A percentile compares a stretch with the other conserved stretches of the same genome.
phyloP scores from a whole-genome alignment of 2,329 filamentous ascomycete species.

The Monilinia fructicola region DNA sequence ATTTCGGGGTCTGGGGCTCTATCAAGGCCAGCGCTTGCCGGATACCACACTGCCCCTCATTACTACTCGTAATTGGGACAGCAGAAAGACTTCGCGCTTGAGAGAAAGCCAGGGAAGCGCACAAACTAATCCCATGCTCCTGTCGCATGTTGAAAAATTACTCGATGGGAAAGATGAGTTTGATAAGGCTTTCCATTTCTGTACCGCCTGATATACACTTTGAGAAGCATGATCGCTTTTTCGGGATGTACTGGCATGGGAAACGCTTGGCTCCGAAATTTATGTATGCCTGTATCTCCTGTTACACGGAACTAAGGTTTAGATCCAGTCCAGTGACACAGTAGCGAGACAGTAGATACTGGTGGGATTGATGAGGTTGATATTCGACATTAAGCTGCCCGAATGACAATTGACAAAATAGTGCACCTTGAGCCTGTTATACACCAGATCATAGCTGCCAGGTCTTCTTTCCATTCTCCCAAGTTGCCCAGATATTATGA shows the following conservation, averaged over 20 bases:
- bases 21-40: slow-evolving; percentile 5
- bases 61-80: background rate
- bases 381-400: background rate
- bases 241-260: background rate
- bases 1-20: background rate
- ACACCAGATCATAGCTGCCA: background rate
- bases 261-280: slow-evolving; percentile 11
- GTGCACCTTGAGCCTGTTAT: background rate
- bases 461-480: background rate
- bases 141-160: slow-evolving; percentile 8
- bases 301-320: background rate
- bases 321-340: background rate
- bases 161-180: background rate
- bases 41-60: slow-evolving; percentile 1
- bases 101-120: background rate
- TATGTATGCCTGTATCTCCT: background rate
- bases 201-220: slow-evolving; percentile 16
- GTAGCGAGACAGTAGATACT: background rate
- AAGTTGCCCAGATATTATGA: background rate
- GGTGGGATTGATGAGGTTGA: background rate
- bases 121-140: slow-evolving; percentile 14
- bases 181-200: background rate
- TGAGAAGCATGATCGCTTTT: slow-evolving; percentile 13
- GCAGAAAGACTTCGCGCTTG: background rate
- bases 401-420: background rate